Percentiles rank a stretch among this genome's conserved stretches.
Evolutionary conservation across 2,329 filamentous ascomycete species (phyloP).

Genomic region (Didymella lethalis): DNA sequence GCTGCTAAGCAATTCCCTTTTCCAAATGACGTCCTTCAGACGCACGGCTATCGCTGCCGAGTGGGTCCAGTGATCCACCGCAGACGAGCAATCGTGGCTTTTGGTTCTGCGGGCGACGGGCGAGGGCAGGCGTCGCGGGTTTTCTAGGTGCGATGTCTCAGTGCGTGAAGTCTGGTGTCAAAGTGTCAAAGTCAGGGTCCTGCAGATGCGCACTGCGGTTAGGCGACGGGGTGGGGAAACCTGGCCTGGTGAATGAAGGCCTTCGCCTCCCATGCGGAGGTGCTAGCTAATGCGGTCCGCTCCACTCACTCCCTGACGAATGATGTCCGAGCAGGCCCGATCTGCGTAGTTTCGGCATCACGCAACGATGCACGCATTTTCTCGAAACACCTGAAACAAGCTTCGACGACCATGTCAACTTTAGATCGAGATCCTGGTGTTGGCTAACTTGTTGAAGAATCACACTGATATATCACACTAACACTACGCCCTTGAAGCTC

Average conservation of each 20-base stretch:
- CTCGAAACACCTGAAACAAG: constrained; percentile 2
- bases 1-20: constrained; percentile 29
- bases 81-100: constrained; percentile 17
- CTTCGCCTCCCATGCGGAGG: constrained; percentile 22
- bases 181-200: constrained; percentile 27
- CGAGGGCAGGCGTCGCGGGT: constrained; percentile 14
- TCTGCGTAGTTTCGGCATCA: constrained; percentile 25
- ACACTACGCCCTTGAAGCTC: background rate
- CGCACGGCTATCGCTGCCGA: constrained; percentile 24
- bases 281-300: constrained; percentile 28
- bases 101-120: constrained; percentile 28
- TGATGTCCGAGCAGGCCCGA: constrained; percentile 16
- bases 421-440: background rate
- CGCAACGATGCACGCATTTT: constrained; percentile 10
- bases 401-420: background rate
- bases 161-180: constrained; percentile 8
- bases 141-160: constrained; percentile 14
- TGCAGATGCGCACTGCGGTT: constrained; percentile 25
- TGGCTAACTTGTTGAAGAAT: background rate
- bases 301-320: constrained; percentile 18
- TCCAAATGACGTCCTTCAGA: constrained; percentile 41
- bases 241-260: constrained; percentile 19
- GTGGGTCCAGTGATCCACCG: constrained; percentile 20
- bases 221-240: constrained; percentile 21
- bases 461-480: background rate